Percentiles rank a stretch among this genome's conserved stretches.
phyloP scores from a whole-genome alignment of 768 basidiomycete genomes.

The Lactifluus hygrophoroides region DNA sequence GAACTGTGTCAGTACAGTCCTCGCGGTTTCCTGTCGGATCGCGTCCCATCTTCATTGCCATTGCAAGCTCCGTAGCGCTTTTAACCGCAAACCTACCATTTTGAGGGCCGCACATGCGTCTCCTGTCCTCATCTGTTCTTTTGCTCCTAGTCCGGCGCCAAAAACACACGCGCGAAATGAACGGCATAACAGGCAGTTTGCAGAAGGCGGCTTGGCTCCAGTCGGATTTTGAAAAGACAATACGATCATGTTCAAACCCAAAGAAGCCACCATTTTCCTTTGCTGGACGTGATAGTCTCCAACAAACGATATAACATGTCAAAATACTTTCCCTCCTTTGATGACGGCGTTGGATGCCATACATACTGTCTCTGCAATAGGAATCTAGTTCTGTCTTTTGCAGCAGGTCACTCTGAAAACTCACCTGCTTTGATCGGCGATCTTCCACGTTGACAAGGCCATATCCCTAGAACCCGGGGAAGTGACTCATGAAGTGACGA shows the following conservation, averaged over 20 bases:
- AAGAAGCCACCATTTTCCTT: conserved; percentile 33
- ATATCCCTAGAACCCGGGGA: conserved; percentile 40
- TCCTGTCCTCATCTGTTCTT: conserved; percentile 1
- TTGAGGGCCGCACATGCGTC: neutral
- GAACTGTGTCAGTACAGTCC: neutral
- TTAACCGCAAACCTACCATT: conserved; percentile 4
- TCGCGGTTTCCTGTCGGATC: conserved; percentile 16
- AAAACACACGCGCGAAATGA: conserved; percentile 11
- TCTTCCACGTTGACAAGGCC: conserved; percentile 41
- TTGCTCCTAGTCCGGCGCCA: conserved; percentile 8
- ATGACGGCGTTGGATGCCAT: conserved; percentile 29
- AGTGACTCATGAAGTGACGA: conserved; percentile 33
- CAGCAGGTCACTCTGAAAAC: conserved; percentile 18
- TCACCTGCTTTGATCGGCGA: conserved; percentile 39
- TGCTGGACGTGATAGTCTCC: conserved; percentile 34
- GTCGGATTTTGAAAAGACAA: conserved; percentile 7
- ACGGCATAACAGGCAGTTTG: conserved; percentile 18
- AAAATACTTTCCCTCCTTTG: conserved; percentile 28
- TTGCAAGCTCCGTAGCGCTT: conserved; percentile 12
- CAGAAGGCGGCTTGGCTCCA: conserved; percentile 19
- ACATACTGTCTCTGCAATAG: conserved; percentile 25
- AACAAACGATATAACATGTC: conserved; percentile 35
- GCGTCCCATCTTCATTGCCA: neutral
- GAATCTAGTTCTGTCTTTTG: conserved; percentile 11
- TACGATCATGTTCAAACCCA: conserved; percentile 15